A percentile compares a stretch with the other conserved stretches of the same genome.
Conservation (phyloP, 257 asterid species). For the Solanum medicagineum region DNA sequence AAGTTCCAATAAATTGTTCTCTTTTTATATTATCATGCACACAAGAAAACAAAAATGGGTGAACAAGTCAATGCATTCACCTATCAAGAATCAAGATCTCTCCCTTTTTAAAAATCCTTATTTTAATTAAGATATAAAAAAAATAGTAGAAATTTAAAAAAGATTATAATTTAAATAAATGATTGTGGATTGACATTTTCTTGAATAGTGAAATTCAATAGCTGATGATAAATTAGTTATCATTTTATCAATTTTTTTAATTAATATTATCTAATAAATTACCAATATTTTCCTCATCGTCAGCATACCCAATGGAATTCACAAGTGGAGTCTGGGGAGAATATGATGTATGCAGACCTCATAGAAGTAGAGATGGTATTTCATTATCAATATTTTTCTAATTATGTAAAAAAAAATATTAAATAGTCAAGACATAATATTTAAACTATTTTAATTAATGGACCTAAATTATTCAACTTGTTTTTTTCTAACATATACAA, state of each 20-base stretch:
- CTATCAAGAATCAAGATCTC: not conserved
- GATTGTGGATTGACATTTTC: not conserved
- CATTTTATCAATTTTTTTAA: too few species aligned
- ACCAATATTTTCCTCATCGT: too few species aligned
- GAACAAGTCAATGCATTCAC: not conserved
- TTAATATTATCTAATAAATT: too few species aligned
- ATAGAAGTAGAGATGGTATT: too few species aligned
- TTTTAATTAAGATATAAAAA: not conserved
- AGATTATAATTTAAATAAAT: not conserved
- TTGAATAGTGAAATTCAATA: too few species aligned
- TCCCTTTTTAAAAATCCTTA: not conserved
- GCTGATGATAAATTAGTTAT: too few species aligned
- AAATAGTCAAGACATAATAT: not conserved
- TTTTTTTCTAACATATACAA: not conserved
- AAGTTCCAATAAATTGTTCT: not conserved
- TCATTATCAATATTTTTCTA: too few species aligned
- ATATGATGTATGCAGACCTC: too few species aligned
- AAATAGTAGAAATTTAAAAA: not conserved
- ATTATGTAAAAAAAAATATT: not conserved
- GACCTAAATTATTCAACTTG: not conserved
- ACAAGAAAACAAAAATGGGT: not conserved
- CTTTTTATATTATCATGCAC: not conserved
- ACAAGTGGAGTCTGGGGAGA: too few species aligned
- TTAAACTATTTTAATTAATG: not conserved
- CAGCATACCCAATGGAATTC: too few species aligned